phyloP scores from a whole-genome alignment of 345 rosid genomes.

The Eucalyptus globulus region DNA sequence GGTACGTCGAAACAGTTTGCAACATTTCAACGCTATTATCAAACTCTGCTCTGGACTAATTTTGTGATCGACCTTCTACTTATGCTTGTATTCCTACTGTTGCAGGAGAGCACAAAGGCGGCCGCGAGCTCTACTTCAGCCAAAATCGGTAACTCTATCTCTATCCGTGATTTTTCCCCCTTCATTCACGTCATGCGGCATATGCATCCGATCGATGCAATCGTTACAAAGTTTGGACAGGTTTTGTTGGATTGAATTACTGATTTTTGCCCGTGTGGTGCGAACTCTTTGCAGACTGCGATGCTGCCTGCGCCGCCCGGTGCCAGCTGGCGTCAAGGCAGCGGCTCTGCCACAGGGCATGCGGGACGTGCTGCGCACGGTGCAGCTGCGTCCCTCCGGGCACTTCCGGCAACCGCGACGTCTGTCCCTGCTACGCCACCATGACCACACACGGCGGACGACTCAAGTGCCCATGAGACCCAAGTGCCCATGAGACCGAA shows the following conservation, averaged over 20 bases:
- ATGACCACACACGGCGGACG: conserved; percentile 59
- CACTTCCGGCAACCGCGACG: conserved; percentile 48
- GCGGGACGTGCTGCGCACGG: conserved; percentile 56
- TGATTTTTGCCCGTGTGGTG: background rate
- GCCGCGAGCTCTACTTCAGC: background rate
- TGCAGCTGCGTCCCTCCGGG: conserved; percentile 88
- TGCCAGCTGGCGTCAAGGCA: conserved; percentile 56
- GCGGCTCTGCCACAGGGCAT: conserved; percentile 49
- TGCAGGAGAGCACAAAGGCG: background rate
- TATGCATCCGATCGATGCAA: background rate
- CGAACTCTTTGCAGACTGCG: conserved; percentile 31
- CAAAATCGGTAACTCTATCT: background rate
- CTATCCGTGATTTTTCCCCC: background rate
- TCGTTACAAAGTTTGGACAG: background rate
- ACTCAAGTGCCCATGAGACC: conserved; percentile 65
- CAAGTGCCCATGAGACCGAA: conserved; percentile 48
- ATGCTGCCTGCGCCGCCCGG: conserved; percentile 39
- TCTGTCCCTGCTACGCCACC: conserved; percentile 53
- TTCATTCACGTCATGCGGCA: background rate
- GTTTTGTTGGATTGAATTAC: background rate
- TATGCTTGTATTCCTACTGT: background rate
- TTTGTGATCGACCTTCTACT: background rate
- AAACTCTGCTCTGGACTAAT: background rate
- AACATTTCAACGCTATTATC: background rate
- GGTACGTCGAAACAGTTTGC: background rate